A percentile compares a stretch with the other conserved stretches of the same genome.
These are phyloP conservation scores for Lasiosphaeriaceae sp. DNA, from an alignment of 495 filamentous ascomycete species.

Conservation along the genomic window DNA sequence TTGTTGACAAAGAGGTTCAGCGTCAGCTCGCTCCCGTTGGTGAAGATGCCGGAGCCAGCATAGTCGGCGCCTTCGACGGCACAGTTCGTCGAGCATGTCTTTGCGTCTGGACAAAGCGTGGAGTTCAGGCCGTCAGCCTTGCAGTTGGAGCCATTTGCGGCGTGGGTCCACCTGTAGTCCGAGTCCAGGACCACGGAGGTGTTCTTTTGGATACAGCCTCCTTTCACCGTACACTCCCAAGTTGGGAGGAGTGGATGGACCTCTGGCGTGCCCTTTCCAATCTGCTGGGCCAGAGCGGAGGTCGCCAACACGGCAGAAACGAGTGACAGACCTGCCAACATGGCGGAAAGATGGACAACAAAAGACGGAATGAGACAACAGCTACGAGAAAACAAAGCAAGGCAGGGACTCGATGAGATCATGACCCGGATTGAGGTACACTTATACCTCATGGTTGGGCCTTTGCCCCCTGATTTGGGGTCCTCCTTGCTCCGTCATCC, in stretches of 20 bases:
- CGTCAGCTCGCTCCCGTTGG: slow-evolving; percentile 39
- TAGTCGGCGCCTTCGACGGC: slow-evolving; percentile 61
- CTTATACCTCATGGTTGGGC: slow-evolving; percentile 2
- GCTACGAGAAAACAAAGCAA: neutral
- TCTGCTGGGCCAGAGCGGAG: slow-evolving; percentile 14
- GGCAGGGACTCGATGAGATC: neutral
- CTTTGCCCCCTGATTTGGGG: neutral
- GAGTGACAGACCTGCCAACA: neutral
- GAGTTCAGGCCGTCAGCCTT: slow-evolving; percentile 53
- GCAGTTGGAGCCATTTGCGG: slow-evolving; percentile 52
- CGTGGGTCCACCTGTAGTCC: slow-evolving; percentile 63
- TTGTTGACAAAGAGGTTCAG: slow-evolving; percentile 19
- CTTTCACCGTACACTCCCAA: slow-evolving; percentile 47
- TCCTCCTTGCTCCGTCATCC: neutral
- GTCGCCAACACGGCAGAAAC: slow-evolving; percentile 7
- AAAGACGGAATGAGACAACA: neutral
- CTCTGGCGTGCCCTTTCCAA: slow-evolving; percentile 13
- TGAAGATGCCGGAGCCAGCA: slow-evolving; percentile 53
- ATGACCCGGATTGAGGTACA: neutral
- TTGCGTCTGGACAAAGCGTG: slow-evolving; percentile 50
- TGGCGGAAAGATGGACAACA: neutral
- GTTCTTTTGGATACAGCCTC: slow-evolving; percentile 46
- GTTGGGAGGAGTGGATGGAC: slow-evolving; percentile 52
- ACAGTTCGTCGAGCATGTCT: slow-evolving; percentile 54
- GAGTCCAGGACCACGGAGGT: slow-evolving; percentile 57